Evolutionary conservation across 352 stramenopile species (phyloP).

Genomic region (Pythium dissimile): DNA sequence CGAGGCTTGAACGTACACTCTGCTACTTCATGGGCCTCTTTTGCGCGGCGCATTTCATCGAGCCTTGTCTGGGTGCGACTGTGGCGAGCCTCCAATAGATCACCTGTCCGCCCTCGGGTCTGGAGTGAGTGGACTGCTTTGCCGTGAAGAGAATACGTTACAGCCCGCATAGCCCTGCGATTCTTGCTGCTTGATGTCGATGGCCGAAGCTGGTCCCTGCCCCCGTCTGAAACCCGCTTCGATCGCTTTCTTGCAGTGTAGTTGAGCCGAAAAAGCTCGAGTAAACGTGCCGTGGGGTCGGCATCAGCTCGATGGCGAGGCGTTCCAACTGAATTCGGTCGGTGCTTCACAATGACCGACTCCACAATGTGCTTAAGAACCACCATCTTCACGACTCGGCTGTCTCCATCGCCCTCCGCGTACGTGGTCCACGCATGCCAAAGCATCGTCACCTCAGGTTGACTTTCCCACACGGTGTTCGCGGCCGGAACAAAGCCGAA

Average conservation of each 20-base stretch:
- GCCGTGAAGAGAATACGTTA: slow-evolving; percentile 16
- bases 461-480: slow-evolving; percentile 32
- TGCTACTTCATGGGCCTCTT: slow-evolving; percentile 36
- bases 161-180: neutral
- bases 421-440: slow-evolving; percentile 50
- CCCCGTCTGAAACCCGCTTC: neutral
- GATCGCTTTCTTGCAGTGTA: slow-evolving; percentile 31
- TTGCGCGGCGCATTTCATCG: slow-evolving; percentile 28
- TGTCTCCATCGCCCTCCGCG: slow-evolving; percentile 11
- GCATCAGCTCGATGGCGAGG: neutral
- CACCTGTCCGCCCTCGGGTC: neutral
- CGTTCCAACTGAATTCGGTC: neutral
- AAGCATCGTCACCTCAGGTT: slow-evolving; percentile 35
- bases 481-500: slow-evolving; percentile 48
- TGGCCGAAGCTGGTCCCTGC: neutral
- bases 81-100: slow-evolving; percentile 36
- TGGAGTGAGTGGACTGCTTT: neutral
- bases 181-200: neutral
- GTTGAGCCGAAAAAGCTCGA: slow-evolving; percentile 36
- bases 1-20: slow-evolving; percentile 55
- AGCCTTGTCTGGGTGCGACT: slow-evolving; percentile 20
- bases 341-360: slow-evolving; percentile 18
- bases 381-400: slow-evolving; percentile 2
- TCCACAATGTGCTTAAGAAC: slow-evolving; percentile 25
- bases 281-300: neutral